Evolutionary conservation across 164 flowering plant genomes (phyloP).

Genomic region (Vitis riparia): DNA sequence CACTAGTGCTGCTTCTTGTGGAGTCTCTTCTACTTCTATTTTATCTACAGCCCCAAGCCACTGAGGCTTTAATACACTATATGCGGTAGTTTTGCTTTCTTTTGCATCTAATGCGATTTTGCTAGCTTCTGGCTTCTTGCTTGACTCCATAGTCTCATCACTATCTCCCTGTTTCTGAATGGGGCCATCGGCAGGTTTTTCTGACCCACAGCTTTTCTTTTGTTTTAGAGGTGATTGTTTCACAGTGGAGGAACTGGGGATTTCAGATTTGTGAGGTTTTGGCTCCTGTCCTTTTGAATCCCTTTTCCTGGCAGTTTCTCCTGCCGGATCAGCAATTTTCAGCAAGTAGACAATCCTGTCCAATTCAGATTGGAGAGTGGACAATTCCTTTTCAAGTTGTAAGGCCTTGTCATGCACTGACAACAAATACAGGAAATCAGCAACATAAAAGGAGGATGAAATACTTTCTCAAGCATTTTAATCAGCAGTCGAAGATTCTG

Average conservation of each 20-base stretch:
- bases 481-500: background rate
- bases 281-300: slow-evolving; percentile 35
- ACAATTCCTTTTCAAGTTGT: slow-evolving; percentile 57
- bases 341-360: slow-evolving; percentile 81
- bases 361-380: slow-evolving; percentile 72
- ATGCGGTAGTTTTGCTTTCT: slow-evolving; percentile 39
- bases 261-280: slow-evolving; percentile 25
- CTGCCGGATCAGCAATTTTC: slow-evolving; percentile 93
- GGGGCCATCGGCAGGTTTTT: slow-evolving; percentile 24
- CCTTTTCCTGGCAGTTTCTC: slow-evolving; percentile 80
- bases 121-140: slow-evolving; percentile 30
- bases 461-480: background rate
- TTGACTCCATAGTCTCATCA: slow-evolving; percentile 9
- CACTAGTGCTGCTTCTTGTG: slow-evolving; percentile 23
- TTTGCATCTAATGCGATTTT: slow-evolving; percentile 19
- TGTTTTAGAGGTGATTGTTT: slow-evolving; percentile 30
- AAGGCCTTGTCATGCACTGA: slow-evolving; percentile 62
- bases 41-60: slow-evolving; percentile 91
- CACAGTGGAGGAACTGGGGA: slow-evolving; percentile 14
- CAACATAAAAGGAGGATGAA: slow-evolving; percentile 2
- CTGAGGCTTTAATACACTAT: slow-evolving; percentile 61
- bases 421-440: slow-evolving; percentile 16
- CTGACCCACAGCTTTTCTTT: slow-evolving; percentile 22
- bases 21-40: slow-evolving; percentile 33
- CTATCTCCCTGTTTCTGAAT: slow-evolving; percentile 21